Percentiles rank a stretch among this genome's conserved stretches.
phyloP scores from a whole-genome alignment of 345 rosid species.

The Eucalyptus polybractea region DNA sequence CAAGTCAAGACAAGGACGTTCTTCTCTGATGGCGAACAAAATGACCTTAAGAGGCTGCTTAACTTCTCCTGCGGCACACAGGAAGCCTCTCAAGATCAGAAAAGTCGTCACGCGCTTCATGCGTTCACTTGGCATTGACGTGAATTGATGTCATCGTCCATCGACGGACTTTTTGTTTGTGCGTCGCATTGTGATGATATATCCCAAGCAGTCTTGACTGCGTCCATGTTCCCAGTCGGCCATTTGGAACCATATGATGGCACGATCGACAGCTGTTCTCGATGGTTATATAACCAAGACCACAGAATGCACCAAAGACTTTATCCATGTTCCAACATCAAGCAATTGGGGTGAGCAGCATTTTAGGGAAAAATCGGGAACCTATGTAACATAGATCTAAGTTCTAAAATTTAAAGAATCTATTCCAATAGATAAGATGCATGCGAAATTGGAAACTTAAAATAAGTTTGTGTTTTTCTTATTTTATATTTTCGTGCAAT shows the following conservation, averaged over 20 bases:
- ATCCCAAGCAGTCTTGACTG: not conserved
- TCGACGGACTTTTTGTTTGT: not conserved
- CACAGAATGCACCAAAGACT: not conserved
- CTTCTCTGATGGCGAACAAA: not conserved
- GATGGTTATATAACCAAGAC: not conserved
- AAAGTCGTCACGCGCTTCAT: not conserved
- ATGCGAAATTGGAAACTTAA: too few relatives aligned
- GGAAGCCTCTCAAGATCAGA: not conserved
- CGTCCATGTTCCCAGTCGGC: not conserved
- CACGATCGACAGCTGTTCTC: not conserved
- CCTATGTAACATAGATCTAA: too few relatives aligned
- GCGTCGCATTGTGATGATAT: not conserved
- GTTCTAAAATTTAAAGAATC: too few relatives aligned
- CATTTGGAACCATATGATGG: not conserved
- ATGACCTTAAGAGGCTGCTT: not conserved
- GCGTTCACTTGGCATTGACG: not conserved
- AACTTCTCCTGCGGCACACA: not conserved
- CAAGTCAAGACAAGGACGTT: not conserved
- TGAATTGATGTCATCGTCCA: not conserved
- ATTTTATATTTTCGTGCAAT: too few relatives aligned
- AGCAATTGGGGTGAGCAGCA: fast-evolving
- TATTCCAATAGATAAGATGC: fast-evolving
- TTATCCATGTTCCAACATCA: not conserved
- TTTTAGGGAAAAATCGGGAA: not conserved
- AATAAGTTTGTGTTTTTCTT: too few relatives aligned